Evolutionary conservation across 176 grass and related monocot genomes (phyloP), one percentile per base, ranked within the genome.

Genomic region (Rhynchospora tenuis): DNA sequence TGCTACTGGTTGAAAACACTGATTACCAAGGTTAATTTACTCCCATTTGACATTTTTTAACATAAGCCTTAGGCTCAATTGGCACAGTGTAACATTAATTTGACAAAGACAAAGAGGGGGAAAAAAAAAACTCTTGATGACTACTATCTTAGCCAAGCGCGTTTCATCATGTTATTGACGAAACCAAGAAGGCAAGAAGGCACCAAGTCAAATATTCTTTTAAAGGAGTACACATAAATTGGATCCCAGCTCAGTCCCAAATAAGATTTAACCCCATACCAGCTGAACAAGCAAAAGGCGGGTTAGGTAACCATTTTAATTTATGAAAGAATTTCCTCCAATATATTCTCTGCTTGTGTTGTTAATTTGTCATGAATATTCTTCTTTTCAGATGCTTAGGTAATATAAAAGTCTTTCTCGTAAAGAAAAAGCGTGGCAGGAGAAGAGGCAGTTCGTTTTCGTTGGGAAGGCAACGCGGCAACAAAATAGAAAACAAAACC

Each of bases 391-490:
- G 65, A 69, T 24, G 46, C 72, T 51, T 24, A 20, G 1, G 15
- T 42, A 38, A 43, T 71, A 15, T 1, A 20, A 15, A 68, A 76
- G 17, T 23, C 15, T 38, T 4, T 29, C 57, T 52, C 54, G 15
- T 76, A 72, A 76, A 59, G 10, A 81, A 71, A 78, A 86, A 76
- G 11, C 44, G 85, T 74, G 68, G 90, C 33, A 92, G 83, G 75
- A 84, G 81, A 64, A 44, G 46, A 48, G 84, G 80, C 81, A 87
- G 74, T 83, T 83, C 77, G 1, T 76, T 70, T 86, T 89, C 73
- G 27, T 78, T 89, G 65, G 84, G 62, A 86, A 64, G 50, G 65
- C 63, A 61, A 86, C 64, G 51, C 63, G 26, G 26, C 77, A 81
- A 29, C 85, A 61, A 55, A 62, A 86, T 59, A 9, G 26, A 24